These are phyloP conservation scores for Fusarium xylarioides DNA, from an alignment of 2,329 filamentous ascomycete genomes.

Conservation along the genomic window DNA sequence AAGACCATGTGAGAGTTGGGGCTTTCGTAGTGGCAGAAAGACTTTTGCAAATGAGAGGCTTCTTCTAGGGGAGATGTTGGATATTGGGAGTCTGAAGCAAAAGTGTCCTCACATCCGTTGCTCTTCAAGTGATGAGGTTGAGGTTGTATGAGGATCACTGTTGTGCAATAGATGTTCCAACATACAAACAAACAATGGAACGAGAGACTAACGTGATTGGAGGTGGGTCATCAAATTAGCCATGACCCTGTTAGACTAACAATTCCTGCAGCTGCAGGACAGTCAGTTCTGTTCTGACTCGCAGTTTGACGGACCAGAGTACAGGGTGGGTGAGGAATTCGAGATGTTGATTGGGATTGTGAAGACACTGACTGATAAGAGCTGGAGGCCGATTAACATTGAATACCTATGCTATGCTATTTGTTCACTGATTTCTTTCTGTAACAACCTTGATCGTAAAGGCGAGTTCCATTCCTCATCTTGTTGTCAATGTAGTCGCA, in stretches of 20 bases:
- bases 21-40: conserved; percentile 11
- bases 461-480: neutral
- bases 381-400: neutral
- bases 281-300: conserved; percentile 27
- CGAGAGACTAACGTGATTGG: neutral
- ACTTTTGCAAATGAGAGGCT: neutral
- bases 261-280: conserved; percentile 25
- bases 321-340: neutral
- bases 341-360: neutral
- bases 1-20: conserved; percentile 20
- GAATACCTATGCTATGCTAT: neutral
- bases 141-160: neutral
- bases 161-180: neutral
- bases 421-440: neutral
- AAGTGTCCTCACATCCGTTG: neutral
- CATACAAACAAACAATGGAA: neutral
- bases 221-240: conserved; percentile 38
- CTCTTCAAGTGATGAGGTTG: neutral
- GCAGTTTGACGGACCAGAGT: conserved; percentile 13
- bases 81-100: neutral
- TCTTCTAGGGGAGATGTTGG: neutral
- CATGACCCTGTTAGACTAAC: conserved; percentile 17
- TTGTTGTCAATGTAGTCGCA: conserved; percentile 17
- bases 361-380: neutral
- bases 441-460: neutral